Evolutionary conservation across 2,329 filamentous ascomycete genomes (phyloP).

Genomic region (Exophiala mesophila): DNA sequence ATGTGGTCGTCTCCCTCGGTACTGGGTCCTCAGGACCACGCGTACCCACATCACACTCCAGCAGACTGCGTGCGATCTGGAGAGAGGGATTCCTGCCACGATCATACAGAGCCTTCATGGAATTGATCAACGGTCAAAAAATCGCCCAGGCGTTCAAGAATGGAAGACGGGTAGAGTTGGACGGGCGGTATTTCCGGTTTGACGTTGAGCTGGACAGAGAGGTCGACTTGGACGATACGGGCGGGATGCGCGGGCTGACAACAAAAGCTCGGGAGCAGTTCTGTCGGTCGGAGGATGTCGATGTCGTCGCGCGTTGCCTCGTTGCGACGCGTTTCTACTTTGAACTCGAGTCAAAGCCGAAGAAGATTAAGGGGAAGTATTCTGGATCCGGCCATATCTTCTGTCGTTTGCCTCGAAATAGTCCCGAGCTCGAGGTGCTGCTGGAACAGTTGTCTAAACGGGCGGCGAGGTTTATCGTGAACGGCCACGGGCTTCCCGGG

Average conservation of each 20-base stretch:
- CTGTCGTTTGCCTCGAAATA: constrained; percentile 16
- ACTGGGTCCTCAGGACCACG: constrained; percentile 12
- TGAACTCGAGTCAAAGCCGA: constrained; percentile 22
- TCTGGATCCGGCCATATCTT: constrained; percentile 23
- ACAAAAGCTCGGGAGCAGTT: constrained; percentile 13
- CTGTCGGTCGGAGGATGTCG: constrained; percentile 19
- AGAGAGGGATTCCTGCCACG: constrained; percentile 22
- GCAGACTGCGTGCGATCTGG: constrained; percentile 15
- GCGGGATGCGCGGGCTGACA: background rate
- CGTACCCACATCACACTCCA: constrained; percentile 11
- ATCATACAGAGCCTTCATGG: constrained; percentile 19
- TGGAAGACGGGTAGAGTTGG: constrained; percentile 10
- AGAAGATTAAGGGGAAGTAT: constrained; percentile 12
- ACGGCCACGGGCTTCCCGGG: constrained; percentile 16
- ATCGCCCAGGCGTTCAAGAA: constrained; percentile 15
- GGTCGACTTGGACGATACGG: background rate
- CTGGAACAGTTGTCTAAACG: constrained; percentile 16
- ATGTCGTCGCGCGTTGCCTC: constrained; percentile 20
- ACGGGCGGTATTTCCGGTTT: constrained; percentile 21
- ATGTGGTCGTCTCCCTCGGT: constrained; percentile 24
- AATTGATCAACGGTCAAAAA: constrained; percentile 21
- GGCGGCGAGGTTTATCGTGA: constrained; percentile 23
- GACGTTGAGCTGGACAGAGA: constrained; percentile 21
- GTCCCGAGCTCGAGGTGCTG: constrained; percentile 17
- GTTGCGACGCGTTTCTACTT: constrained; percentile 26